Percentiles rank a stretch among this genome's conserved stretches.
Evolutionary conservation across 169 alveolate genomes (phyloP).

Genomic region (Cryptosporidium parvum): DNA sequence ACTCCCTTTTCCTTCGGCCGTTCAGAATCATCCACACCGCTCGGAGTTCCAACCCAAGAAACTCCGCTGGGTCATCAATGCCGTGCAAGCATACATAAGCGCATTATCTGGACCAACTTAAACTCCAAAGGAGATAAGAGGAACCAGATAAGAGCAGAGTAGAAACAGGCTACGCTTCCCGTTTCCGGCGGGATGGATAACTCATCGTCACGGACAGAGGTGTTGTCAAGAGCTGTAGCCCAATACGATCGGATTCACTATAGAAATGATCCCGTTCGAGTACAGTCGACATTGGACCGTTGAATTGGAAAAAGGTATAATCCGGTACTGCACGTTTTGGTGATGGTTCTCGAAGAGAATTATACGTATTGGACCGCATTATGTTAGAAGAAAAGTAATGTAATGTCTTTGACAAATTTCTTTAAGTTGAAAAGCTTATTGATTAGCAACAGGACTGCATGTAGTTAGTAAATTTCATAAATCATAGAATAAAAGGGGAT

Average conservation of each 20-base stretch:
- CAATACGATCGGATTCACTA: constrained; percentile 84
- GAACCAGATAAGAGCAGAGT: not conserved
- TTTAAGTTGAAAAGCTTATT: not conserved
- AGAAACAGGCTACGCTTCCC: constrained; percentile 74
- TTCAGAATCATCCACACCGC: constrained; percentile 77
- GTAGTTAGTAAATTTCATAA: not conserved
- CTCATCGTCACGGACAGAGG: constrained; percentile 88
- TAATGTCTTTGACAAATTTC: not conserved
- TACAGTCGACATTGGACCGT: constrained; percentile 82
- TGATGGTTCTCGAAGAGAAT: constrained; percentile 51
- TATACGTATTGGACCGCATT: not conserved
- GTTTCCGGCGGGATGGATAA: constrained; percentile 84
- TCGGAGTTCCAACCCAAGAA: constrained; percentile 50
- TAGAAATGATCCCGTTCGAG: constrained; percentile 89
- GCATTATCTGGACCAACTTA: constrained; percentile 17
- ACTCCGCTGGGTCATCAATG: constrained; percentile 65
- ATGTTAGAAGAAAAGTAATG: not conserved
- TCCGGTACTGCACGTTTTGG: constrained; percentile 14
- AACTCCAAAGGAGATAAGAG: not conserved
- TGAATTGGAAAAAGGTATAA: not conserved
- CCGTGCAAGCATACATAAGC: constrained; percentile 42
- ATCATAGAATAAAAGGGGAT: not conserved
- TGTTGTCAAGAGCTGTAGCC: constrained; percentile 86
- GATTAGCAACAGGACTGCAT: not conserved
- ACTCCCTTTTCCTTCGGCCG: constrained; percentile 7